These are phyloP conservation scores for Eleusine indica DNA, from an alignment of 176 grass and related monocot species.

Conservation along the genomic window DNA sequence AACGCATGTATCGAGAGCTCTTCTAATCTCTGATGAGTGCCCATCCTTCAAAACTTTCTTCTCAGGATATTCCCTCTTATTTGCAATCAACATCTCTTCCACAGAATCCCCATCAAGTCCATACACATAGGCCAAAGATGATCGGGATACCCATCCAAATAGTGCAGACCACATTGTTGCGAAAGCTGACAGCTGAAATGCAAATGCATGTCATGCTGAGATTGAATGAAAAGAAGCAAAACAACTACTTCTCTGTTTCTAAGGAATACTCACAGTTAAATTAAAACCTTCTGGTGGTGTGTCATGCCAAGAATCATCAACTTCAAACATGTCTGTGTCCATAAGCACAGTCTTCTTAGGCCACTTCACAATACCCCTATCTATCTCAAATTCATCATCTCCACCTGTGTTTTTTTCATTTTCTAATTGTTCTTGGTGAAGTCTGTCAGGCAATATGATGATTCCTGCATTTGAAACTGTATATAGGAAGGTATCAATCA, in stretches of 20 bases:
- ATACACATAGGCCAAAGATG: conserved; percentile 75
- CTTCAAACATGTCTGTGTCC: conserved; percentile 88
- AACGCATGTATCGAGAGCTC: conserved; percentile 70
- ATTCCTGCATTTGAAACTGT: conserved; percentile 78
- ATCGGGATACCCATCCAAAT: conserved; percentile 79
- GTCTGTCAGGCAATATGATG: conserved; percentile 65
- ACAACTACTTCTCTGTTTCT: background rate
- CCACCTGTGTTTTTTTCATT: conserved; percentile 35
- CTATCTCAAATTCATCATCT: conserved; percentile 58
- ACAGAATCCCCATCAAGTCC: conserved; percentile 51
- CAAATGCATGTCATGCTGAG: conserved; percentile 20
- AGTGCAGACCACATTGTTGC: conserved; percentile 70
- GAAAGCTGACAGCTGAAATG: conserved; percentile 79
- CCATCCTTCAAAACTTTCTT: conserved; percentile 63
- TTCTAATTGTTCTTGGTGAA: conserved; percentile 36
- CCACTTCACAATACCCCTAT: conserved; percentile 73
- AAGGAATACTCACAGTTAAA: conserved; percentile 59
- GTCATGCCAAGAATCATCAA: conserved; percentile 93
- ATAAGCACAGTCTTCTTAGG: conserved; percentile 77
- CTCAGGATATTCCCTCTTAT: conserved; percentile 65
- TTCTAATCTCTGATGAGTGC: conserved; percentile 83
- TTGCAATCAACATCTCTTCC: conserved; percentile 65
- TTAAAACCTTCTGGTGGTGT: conserved; percentile 75
- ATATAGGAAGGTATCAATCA: conserved; percentile 14
- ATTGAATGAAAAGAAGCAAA: conserved; percentile 26